phyloP scores from a whole-genome alignment of 2,329 filamentous ascomycete genomes.

The Exophiala bonariae region DNA sequence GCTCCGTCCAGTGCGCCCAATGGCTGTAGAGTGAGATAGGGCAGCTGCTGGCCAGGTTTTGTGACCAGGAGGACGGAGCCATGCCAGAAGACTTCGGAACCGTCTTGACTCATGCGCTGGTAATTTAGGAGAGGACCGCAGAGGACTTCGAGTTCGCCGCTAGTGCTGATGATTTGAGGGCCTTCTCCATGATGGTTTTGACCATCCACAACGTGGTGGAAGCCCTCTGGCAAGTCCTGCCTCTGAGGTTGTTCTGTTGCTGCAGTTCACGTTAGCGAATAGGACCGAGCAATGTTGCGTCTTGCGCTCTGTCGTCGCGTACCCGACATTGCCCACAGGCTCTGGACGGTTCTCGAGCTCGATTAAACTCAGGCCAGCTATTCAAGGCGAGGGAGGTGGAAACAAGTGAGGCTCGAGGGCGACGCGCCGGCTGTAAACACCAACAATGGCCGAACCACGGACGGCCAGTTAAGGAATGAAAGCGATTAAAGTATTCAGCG shows the following conservation, averaged over 20 bases:
- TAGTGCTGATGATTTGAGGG: slow-evolving; percentile 26
- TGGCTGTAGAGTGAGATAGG: slow-evolving; percentile 59
- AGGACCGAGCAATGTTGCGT: background rate
- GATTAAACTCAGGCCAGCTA: too few relatives aligned
- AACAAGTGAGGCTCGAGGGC: too few relatives aligned
- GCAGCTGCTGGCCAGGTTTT: slow-evolving; percentile 65
- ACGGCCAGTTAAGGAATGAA: too few relatives aligned
- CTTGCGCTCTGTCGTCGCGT: too few relatives aligned
- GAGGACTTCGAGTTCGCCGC: slow-evolving; percentile 39
- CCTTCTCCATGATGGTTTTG: slow-evolving; percentile 26
- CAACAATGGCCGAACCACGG: too few relatives aligned
- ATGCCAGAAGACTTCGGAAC: slow-evolving; percentile 59
- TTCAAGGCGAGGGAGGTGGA: too few relatives aligned
- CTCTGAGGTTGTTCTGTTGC: slow-evolving; percentile 16
- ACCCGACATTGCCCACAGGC: too few relatives aligned
- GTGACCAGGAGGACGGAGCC: slow-evolving; percentile 85
- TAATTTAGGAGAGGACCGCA: slow-evolving; percentile 52
- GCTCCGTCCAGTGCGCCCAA: slow-evolving; percentile 39
- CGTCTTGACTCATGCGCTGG: slow-evolving; percentile 42
- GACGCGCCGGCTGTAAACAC: too few relatives aligned
- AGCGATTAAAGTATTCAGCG: too few relatives aligned
- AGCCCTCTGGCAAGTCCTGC: slow-evolving; percentile 4
- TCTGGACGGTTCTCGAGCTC: too few relatives aligned
- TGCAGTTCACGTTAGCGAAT: background rate
- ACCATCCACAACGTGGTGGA: slow-evolving; percentile 15